Evolutionary conservation across 2,329 filamentous ascomycete species (phyloP).

Genomic region (Colletotrichum truncatum): DNA sequence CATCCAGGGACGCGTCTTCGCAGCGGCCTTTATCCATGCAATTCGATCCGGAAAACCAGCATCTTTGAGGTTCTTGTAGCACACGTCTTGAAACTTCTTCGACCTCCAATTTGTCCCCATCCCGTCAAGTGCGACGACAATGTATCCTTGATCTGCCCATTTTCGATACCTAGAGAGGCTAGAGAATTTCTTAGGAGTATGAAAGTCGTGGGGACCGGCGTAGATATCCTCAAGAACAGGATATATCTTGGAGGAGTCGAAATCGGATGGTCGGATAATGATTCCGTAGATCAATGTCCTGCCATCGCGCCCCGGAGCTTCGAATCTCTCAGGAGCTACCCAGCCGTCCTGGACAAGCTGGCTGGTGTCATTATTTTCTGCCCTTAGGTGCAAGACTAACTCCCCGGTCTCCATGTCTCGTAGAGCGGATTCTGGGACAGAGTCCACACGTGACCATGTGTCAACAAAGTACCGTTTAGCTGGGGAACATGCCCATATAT

Average conservation of each 20-base stretch:
- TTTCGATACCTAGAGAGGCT: conserved; percentile 27
- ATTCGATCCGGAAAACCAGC: conserved; percentile 40
- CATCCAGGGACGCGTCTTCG: conserved; percentile 38
- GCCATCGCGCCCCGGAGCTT: not conserved
- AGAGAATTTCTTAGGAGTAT: conserved; percentile 37
- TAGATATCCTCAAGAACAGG: conserved; percentile 41
- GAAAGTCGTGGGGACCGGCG: conserved; percentile 36
- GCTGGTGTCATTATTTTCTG: not conserved
- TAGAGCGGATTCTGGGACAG: not conserved
- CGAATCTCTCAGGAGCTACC: not conserved
- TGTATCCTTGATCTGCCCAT: conserved; percentile 40
- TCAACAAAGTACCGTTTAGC: not conserved
- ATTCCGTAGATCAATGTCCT: not conserved
- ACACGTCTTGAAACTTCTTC: conserved; percentile 41
- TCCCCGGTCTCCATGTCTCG: not conserved
- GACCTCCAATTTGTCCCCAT: conserved; percentile 43
- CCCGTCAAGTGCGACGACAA: conserved; percentile 41
- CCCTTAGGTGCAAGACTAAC: not conserved
- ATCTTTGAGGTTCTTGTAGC: conserved; percentile 40
- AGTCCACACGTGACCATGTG: conserved; percentile 1
- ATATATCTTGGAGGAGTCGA: conserved; percentile 36
- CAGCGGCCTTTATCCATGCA: conserved; percentile 39
- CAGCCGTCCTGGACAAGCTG: not conserved
- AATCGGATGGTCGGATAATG: conserved; percentile 29
- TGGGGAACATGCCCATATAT: conserved; percentile 36